phyloP scores from a whole-genome alignment of 208 protist genomes.

The Trypanosomatidae sp. region DNA sequence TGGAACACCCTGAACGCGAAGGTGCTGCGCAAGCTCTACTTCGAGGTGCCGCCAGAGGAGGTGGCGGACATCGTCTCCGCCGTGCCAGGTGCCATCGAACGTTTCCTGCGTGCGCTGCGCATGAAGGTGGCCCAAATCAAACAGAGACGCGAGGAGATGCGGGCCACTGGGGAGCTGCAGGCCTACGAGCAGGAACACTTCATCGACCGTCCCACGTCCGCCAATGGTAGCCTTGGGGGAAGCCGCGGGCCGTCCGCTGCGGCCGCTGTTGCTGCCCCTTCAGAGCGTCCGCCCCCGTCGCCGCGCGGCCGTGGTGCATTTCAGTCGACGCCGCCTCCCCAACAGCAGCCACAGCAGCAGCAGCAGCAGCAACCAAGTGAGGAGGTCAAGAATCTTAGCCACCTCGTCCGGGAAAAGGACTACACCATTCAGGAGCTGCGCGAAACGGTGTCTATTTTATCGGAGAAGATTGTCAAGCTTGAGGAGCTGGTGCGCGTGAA shows the following conservation, averaged over 20 bases:
- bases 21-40: conserved; percentile 95
- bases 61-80: conserved; percentile 90
- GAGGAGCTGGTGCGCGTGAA: conserved; percentile 96
- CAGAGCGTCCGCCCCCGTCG: too few species aligned
- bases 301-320: too few species aligned
- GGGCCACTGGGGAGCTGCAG: conserved; percentile 4
- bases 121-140: conserved; percentile 90
- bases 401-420: conserved; percentile 90
- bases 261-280: too few species aligned
- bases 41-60: conserved; percentile 87
- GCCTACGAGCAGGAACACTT: conserved; percentile 12
- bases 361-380: conserved; percentile 1
- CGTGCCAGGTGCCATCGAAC: conserved; percentile 92
- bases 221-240: neutral
- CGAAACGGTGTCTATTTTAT: conserved; percentile 89
- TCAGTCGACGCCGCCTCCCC: too few species aligned
- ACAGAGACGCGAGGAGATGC: conserved; percentile 34
- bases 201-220: neutral
- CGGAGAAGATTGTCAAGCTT: conserved; percentile 94
- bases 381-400: conserved; percentile 25
- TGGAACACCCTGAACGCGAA: conserved; percentile 96
- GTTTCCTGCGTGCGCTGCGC: conserved; percentile 91
- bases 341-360: conserved; percentile 8
- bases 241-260: too few species aligned
- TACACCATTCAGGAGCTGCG: conserved; percentile 88